Base-by-base conservation (phyloP, 2,329 filamentous ascomycete species). In the Thielaviopsis musarum region DNA sequence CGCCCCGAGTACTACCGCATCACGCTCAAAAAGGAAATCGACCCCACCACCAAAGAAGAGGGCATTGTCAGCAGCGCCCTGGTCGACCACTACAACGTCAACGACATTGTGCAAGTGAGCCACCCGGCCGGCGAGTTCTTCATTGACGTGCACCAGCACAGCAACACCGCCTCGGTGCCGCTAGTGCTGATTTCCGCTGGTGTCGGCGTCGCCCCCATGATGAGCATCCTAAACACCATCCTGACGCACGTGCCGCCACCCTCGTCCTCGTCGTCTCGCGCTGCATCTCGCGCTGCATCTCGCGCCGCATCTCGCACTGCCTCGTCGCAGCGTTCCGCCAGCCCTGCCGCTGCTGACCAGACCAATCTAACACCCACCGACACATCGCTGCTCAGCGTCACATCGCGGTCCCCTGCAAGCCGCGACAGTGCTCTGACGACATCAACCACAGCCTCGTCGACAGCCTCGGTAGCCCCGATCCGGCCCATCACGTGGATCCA, bases 21-120 rank as follows among this genome's bases (percentile, higher is more conserved):
- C 71, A 86, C 80, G 64, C 82, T 91, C 62, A 91, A 90, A 76
- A 78, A 74, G 60, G 85, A 81, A 63, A 81, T 77, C 41, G 66
- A 67, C 2, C 65, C 66, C 28, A 66, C 68, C 19, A 70, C 66
- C 57, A 12, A 12, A 3, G 64, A 74, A 2, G 70, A 73, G 1
- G 79, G 78, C 19, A 64, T 79, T 49, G 70, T 82, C 55, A 80
- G 77, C 41, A 81, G 78, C 67, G 65, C 75, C 57, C 70, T 83
- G 26, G 76, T 81, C 68, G 69, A 69, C 54, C 65, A 70, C 6
- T 75, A 74, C 65, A 64, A 71, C 3, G 75, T 74, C 52, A 79
- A 78, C 57, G 77, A 80, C 66, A 70, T 73, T 58, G 71, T 83
- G 51, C 75, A 80, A 65, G 67, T 82, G 28, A 79, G 78, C 59